Conservation (phyloP, 345 rosid species). For the Limnanthes douglasii region DNA sequence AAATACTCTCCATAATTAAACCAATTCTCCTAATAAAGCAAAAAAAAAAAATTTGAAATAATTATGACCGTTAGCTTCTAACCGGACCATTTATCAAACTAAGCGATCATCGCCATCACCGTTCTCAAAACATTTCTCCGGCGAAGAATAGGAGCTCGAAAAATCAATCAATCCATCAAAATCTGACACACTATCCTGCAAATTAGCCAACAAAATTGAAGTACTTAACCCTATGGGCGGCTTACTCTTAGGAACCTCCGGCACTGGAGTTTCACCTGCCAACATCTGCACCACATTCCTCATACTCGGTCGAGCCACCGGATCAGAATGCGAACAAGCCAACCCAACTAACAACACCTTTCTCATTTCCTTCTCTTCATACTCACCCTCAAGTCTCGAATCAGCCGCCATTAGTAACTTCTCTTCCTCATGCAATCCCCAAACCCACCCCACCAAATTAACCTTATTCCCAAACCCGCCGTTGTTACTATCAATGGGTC, state of each 20-base stretch:
- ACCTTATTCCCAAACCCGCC: conserved; percentile 16
- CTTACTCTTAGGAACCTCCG: conserved; percentile 16
- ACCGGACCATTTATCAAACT: not conserved
- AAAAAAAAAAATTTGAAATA: too few species aligned
- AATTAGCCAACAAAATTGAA: conserved; percentile 54
- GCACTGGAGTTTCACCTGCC: conserved; percentile 19
- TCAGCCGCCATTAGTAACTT: conserved; percentile 30
- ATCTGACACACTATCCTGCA: conserved; percentile 91
- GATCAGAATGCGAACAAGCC: conserved; percentile 43
- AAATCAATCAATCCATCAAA: conserved; percentile 35
- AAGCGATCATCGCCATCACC: conserved; percentile 13
- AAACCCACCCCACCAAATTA: conserved; percentile 49
- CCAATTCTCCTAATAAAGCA: too few species aligned
- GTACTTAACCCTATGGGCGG: conserved; percentile 71
- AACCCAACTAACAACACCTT: conserved; percentile 31
- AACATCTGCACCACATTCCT: conserved; percentile 37
- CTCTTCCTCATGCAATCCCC: conserved; percentile 40
- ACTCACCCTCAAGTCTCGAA: conserved; percentile 29
- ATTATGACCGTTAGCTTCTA: too few species aligned
- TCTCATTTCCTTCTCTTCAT: conserved; percentile 27
- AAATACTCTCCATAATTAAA: too few species aligned
- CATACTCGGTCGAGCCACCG: conserved; percentile 36
- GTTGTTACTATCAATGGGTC: conserved; percentile 39
- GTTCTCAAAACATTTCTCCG: conserved; percentile 9
- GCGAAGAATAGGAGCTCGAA: conserved; percentile 45